Conservation (phyloP, 108 stramenopile species). For the Skeletonema potamos region DNA sequence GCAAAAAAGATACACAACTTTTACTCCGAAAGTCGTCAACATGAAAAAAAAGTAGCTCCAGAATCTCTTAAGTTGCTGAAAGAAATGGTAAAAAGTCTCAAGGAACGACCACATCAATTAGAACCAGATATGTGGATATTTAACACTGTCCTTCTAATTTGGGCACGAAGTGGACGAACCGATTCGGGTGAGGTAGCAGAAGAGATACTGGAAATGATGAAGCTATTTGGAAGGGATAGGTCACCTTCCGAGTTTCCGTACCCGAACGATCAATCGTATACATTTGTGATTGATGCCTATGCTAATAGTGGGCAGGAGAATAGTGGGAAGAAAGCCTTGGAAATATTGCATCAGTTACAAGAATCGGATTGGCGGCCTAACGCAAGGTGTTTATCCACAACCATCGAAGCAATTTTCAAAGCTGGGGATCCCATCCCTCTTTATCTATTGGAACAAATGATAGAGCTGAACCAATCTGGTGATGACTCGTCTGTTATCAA, state of each 20-base stretch:
- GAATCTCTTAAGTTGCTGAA: not conserved
- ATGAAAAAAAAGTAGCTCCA: not conserved
- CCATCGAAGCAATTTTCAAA: constrained; percentile 5
- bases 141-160: not conserved
- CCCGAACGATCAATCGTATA: not conserved
- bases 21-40: not conserved
- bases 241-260: not conserved
- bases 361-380: not conserved
- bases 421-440: not conserved
- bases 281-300: constrained; percentile 6
- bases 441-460: not conserved
- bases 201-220: not conserved
- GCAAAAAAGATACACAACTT: not conserved
- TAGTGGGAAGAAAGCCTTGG: constrained; percentile 3
- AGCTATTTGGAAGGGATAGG: not conserved
- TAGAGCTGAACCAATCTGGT: not conserved
- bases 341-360: not conserved
- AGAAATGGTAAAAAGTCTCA: constrained; percentile 4
- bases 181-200: not conserved
- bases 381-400: not conserved
- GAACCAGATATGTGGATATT: constrained; percentile 5
- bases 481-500: constrained; percentile 6
- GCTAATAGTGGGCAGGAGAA: not conserved
- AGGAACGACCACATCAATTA: not conserved
- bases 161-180: not conserved